These are phyloP conservation scores for Guillardia theta DNA, from an alignment of 78 protist species.

Conservation along the genomic window DNA sequence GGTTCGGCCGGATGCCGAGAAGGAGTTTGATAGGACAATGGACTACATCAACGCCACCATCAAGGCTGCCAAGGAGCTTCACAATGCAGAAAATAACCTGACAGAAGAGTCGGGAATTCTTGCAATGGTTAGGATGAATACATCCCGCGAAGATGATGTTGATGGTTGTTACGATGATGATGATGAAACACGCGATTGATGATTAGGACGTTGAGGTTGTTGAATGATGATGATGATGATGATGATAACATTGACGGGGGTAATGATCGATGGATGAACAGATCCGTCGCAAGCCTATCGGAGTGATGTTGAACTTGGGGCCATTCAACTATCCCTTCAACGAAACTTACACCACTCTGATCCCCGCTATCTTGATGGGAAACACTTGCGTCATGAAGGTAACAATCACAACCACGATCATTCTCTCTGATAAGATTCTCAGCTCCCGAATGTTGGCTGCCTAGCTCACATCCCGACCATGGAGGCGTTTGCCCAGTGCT, in stretches of 20 bases:
- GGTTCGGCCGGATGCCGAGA: neutral
- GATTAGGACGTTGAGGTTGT: too few species aligned
- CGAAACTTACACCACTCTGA: constrained; percentile 48
- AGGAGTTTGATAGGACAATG: constrained; percentile 58
- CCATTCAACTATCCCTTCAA: constrained; percentile 64
- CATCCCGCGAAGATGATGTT: too few species aligned
- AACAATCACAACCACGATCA: neutral
- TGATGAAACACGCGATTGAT: too few species aligned
- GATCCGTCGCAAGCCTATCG: constrained; percentile 49
- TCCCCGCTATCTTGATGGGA: constrained; percentile 63
- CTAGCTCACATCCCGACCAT: neutral
- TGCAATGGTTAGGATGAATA: too few species aligned
- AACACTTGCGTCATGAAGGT: constrained; percentile 44
- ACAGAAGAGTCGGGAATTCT: neutral
- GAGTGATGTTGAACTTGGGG: constrained; percentile 44
- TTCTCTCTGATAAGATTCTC: neutral
- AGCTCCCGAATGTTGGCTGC: neutral
- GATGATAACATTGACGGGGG: too few species aligned
- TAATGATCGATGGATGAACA: too few species aligned
- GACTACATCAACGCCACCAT: constrained; percentile 38
- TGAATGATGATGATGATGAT: too few species aligned
- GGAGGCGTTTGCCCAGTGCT: constrained; percentile 14
- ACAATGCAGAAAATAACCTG: neutral
- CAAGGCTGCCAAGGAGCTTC: neutral
- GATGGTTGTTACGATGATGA: too few species aligned